Percentiles rank a stretch among this genome's conserved stretches.
These are phyloP conservation scores for Venturia aucupariae DNA, from an alignment of 2,329 filamentous ascomycete species.

Conservation along the genomic window DNA sequence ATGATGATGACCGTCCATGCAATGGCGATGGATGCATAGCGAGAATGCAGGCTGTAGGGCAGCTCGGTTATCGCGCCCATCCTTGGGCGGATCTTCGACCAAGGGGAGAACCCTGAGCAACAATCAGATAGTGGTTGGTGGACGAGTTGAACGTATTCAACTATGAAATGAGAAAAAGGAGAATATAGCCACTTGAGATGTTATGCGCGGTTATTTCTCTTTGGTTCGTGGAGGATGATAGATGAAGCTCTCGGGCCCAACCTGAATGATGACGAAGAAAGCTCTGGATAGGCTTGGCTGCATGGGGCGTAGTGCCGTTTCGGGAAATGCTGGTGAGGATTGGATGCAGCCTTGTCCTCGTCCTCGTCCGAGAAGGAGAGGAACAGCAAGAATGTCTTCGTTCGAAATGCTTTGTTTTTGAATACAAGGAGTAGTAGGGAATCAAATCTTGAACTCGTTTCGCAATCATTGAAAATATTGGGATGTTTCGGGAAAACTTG, in stretches of 20 bases:
- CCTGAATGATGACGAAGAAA: background rate
- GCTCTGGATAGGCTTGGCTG: background rate
- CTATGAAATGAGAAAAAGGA: no score
- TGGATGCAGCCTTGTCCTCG: no score
- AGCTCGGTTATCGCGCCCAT: constrained; percentile 8
- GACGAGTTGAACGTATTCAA: no score
- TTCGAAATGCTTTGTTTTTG: no score
- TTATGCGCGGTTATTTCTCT: background rate
- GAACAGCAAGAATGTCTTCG: no score
- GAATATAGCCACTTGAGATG: no score
- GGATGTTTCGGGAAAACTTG: no score
- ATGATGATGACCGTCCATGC: constrained; percentile 15
- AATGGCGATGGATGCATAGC: constrained; percentile 8
- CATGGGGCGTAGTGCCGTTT: background rate
- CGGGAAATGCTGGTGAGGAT: background rate
- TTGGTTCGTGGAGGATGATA: background rate
- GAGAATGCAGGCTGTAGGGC: constrained; percentile 12
- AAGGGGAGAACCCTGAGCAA: background rate
- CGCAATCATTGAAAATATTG: no score
- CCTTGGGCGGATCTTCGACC: background rate
- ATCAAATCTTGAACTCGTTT: no score
- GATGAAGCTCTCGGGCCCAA: background rate
- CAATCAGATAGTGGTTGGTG: no score
- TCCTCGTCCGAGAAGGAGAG: no score
- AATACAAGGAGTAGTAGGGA: no score